Evolutionary conservation across 495 filamentous ascomycete genomes (phyloP).

Genomic region (Terfezia claveryi): DNA sequence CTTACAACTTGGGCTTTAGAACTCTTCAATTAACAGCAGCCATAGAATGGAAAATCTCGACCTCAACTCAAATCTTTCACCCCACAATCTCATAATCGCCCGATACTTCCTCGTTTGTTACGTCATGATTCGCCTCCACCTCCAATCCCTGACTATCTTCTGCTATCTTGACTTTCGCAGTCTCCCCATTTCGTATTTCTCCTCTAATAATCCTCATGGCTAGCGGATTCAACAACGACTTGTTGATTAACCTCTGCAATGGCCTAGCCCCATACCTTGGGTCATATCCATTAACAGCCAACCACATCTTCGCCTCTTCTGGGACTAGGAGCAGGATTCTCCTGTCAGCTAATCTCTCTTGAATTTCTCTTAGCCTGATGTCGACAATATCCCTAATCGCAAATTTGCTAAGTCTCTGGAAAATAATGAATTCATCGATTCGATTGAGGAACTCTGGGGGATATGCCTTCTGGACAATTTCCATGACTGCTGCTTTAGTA

Average conservation of each 20-base stretch:
- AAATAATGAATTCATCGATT: constrained; percentile 91
- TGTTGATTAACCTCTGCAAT: constrained; percentile 72
- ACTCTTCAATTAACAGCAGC: too few species aligned
- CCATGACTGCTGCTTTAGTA: constrained; percentile 60
- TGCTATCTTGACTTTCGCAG: constrained; percentile 43
- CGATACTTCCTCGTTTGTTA: too few species aligned
- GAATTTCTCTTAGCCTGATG: constrained; percentile 69
- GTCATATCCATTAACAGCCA: constrained; percentile 74
- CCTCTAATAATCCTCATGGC: constrained; percentile 85
- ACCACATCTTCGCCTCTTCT: constrained; percentile 55
- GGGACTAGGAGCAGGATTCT: constrained; percentile 56
- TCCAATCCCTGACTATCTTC: constrained; percentile 30
- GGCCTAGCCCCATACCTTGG: constrained; percentile 82
- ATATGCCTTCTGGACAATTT: constrained; percentile 58
- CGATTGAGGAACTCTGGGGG: constrained; percentile 91
- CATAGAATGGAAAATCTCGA: too few species aligned
- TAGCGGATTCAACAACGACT: constrained; percentile 65
- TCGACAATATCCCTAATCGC: constrained; percentile 85
- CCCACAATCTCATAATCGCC: too few species aligned
- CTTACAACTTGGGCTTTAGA: too few species aligned
- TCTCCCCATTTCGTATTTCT: constrained; percentile 50
- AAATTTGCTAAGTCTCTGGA: constrained; percentile 54
- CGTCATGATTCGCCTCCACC: constrained; percentile 13
- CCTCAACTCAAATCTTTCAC: too few species aligned
- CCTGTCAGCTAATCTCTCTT: constrained; percentile 61